Evolutionary conservation across 805 yeast genomes (phyloP), one percentile per base, ranked within the genome.

Genomic region (Barnettozyma sucrosica): DNA sequence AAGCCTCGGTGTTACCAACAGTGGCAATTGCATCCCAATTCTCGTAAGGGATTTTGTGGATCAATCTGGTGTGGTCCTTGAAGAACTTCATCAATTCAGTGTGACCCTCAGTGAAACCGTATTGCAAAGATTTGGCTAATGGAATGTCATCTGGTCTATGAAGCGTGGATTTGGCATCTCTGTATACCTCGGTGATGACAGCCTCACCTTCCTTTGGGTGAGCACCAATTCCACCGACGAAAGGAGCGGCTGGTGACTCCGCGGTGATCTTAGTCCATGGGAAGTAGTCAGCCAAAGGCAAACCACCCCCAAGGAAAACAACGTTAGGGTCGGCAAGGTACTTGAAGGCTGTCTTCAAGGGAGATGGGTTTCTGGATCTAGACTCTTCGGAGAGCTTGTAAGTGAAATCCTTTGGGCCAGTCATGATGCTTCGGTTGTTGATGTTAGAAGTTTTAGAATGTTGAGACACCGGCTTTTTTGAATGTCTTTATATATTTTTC

Each of bases 301-400:
- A 77, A 7, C 99, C 99, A 58, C 98, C 99, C 47, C 97, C 98
- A 47, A 92, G 77, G 63, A 89, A 90, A 48, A 89, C 81, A 62
- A 93, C 74, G 45, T 83, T 79, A 30, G 96, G 96, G 53, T 79
- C 75, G 38, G 72, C 70, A 61, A 72, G 84, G 71, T 85, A 84
- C 62, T 80, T 81, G 74, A 92, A 88, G 16, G 95, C 95, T 36
- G 80, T 69, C 70, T 93, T 92, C 67, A 92, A 76, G 13, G 88
- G 83, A 11, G 97, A 89, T 32, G 84, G 79, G 43, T 75, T 70
- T 70, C 98, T 84, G 14, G 83, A 69, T 53, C 75, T 75, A 36
- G 97, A 80, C 69, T 92, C 97, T 4, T 71, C 79, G 24, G 96
- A 87, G 51, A 85, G 74, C 53, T 79, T 75, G 68, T 89, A 87